Conservation (phyloP, 176 grass and related monocot species). For the Pharus latifolius region DNA sequence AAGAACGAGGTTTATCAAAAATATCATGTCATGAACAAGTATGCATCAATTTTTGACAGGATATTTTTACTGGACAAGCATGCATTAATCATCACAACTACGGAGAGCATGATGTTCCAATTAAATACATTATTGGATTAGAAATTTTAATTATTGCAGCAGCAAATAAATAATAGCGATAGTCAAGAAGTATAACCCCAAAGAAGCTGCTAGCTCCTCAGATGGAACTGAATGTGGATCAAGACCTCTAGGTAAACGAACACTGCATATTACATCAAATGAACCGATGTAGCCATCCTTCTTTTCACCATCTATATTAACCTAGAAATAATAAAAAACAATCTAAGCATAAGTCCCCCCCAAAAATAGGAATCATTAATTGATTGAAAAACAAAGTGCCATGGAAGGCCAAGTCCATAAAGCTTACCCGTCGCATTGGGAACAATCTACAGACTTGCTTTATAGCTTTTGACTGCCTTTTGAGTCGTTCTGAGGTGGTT, state of each 20-base stretch:
- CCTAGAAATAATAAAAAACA: slow-evolving; percentile 31
- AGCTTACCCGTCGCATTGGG: slow-evolving; percentile 71
- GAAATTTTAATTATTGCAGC: neutral
- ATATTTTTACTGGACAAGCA: too few relatives aligned
- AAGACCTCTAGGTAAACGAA: slow-evolving; percentile 70
- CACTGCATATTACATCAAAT: slow-evolving; percentile 73
- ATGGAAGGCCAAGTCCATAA: neutral
- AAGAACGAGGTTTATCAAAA: neutral
- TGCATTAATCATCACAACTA: neutral
- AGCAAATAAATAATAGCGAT: neutral
- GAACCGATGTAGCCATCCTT: slow-evolving; percentile 62
- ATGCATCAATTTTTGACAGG: neutral
- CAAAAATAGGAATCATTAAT: too few relatives aligned
- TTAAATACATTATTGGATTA: neutral
- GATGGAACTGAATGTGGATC: slow-evolving; percentile 89
- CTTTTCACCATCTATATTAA: slow-evolving; percentile 68
- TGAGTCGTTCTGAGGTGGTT: slow-evolving; percentile 56
- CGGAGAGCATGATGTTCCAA: neutral
- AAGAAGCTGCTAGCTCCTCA: slow-evolving; percentile 81
- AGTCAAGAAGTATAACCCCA: slow-evolving; percentile 60
- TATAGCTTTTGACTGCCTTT: slow-evolving; percentile 74
- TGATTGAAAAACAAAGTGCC: neutral
- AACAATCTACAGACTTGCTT: slow-evolving; percentile 90
- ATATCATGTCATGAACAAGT: neutral
- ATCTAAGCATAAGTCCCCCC: slow-evolving; percentile 4